Percentiles rank a stretch among this genome's conserved stretches.
These are phyloP conservation scores for Plectranthus barbatus DNA, from an alignment of 257 asterid genomes.

Conservation along the genomic window DNA sequence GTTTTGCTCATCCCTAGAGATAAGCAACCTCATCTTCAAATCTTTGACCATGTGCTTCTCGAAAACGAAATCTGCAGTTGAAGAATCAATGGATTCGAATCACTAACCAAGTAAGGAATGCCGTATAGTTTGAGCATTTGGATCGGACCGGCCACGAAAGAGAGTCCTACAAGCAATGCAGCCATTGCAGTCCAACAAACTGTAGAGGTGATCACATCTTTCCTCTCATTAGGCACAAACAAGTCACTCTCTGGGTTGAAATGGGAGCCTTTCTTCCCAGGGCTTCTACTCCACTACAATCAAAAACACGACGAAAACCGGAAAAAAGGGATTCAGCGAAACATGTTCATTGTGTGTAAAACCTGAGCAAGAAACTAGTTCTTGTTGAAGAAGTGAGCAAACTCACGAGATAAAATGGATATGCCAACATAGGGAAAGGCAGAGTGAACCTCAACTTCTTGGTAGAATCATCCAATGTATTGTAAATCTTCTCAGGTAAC, in stretches of 20 bases:
- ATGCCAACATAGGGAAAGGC: slow-evolving; percentile 90
- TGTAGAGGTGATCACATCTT: too few relatives aligned
- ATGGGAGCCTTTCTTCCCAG: slow-evolving; percentile 44
- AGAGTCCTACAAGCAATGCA: slow-evolving; percentile 25
- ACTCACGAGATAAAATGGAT: slow-evolving; percentile 75
- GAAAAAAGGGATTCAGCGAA: background rate
- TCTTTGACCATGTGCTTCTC: background rate
- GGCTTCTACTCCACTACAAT: slow-evolving; percentile 40
- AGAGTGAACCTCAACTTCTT: slow-evolving; percentile 67
- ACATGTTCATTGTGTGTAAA: background rate
- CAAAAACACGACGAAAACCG: background rate
- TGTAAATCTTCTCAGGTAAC: slow-evolving; percentile 58
- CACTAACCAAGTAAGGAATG: slow-evolving; percentile 36
- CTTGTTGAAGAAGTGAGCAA: background rate
- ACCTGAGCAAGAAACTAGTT: background rate
- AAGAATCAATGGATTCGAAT: background rate
- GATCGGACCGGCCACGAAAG: slow-evolving; percentile 28
- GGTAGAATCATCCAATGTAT: slow-evolving; percentile 45
- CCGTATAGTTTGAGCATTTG: slow-evolving; percentile 35
- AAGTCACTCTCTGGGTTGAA: slow-evolving; percentile 34
- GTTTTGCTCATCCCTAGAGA: too few relatives aligned
- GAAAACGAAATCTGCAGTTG: background rate
- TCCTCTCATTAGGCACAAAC: slow-evolving; percentile 35
- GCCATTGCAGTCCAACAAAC: slow-evolving; percentile 40
- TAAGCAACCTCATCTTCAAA: too few relatives aligned